A percentile compares a stretch with the other conserved stretches of the same genome.
Conservation (phyloP, 305 asterid genomes). For the Solanum hybrid region DNA sequence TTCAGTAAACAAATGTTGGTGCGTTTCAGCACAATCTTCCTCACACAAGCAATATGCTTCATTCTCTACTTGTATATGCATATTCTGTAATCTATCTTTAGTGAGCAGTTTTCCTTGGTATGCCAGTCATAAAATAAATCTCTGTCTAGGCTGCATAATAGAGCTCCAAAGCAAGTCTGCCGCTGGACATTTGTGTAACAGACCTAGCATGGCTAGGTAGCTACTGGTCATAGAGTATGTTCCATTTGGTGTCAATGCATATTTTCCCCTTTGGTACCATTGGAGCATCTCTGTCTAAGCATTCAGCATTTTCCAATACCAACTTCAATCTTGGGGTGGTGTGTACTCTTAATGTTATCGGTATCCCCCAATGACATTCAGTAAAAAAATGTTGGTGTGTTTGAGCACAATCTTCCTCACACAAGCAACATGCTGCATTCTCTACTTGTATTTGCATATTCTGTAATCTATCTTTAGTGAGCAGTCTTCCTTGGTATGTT, state of each 20-base stretch:
- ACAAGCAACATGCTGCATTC: not conserved
- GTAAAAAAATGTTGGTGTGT: too few relatives aligned
- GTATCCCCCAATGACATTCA: too few relatives aligned
- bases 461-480: not conserved
- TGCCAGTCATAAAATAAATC: not conserved
- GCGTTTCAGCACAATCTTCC: not conserved
- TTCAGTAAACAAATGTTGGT: not conserved
- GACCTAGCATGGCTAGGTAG: too few relatives aligned
- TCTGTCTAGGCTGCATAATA: not conserved
- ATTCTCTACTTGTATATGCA: not conserved
- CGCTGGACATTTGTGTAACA: too few relatives aligned
- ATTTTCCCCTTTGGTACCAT: too few relatives aligned
- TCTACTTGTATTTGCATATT: not conserved
- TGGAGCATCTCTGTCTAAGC: too few relatives aligned
- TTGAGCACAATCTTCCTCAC: not conserved
- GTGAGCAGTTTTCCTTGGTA: not conserved
- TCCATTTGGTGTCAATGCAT: too few relatives aligned
- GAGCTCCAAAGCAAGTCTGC: not conserved
- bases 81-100: not conserved
- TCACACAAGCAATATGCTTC: not conserved
- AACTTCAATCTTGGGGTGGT: too few relatives aligned
- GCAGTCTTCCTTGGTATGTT: not conserved
- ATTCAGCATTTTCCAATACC: too few relatives aligned
- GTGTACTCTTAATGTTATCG: too few relatives aligned
- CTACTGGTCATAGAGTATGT: too few relatives aligned